A percentile compares a stretch with the other conserved stretches of the same genome.
Conservation (phyloP, 192 early-diverging fungal species). For the Coemansia sp. region DNA sequence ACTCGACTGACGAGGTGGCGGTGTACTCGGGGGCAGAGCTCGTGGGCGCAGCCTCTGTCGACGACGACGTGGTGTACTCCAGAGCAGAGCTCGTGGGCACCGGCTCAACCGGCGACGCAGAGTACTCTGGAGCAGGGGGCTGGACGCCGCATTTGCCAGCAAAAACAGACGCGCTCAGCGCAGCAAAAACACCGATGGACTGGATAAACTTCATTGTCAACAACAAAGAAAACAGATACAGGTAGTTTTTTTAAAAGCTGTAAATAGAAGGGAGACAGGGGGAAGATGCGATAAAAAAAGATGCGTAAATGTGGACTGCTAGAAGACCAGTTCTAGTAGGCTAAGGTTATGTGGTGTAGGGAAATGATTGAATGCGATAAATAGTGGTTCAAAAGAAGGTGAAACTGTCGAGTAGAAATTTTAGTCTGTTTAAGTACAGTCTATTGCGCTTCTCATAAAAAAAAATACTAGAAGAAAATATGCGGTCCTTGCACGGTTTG, state of each 20-base stretch:
- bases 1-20: background rate
- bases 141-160: conserved; percentile 21
- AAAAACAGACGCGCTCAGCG: conserved; percentile 22
- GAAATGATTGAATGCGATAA: background rate
- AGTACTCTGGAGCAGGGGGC: background rate
- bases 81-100: background rate
- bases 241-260: background rate
- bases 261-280: background rate
- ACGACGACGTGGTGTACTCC: conserved; percentile 4
- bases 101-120: background rate
- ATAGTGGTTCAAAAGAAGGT: background rate
- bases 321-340: background rate
- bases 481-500: no score
- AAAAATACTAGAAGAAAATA: no score
- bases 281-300: background rate
- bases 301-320: background rate
- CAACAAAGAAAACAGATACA: background rate
- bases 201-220: conserved; percentile 32
- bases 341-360: background rate
- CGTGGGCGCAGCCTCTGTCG: background rate
- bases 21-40: conserved; percentile 8
- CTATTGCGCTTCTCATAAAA: no score
- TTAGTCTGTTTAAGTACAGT: no score
- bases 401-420: no score
- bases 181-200: conserved; percentile 7